These are phyloP conservation scores for Thraustochytrium sp. DNA, from an alignment of 352 stramenopile genomes.

Conservation along the genomic window DNA sequence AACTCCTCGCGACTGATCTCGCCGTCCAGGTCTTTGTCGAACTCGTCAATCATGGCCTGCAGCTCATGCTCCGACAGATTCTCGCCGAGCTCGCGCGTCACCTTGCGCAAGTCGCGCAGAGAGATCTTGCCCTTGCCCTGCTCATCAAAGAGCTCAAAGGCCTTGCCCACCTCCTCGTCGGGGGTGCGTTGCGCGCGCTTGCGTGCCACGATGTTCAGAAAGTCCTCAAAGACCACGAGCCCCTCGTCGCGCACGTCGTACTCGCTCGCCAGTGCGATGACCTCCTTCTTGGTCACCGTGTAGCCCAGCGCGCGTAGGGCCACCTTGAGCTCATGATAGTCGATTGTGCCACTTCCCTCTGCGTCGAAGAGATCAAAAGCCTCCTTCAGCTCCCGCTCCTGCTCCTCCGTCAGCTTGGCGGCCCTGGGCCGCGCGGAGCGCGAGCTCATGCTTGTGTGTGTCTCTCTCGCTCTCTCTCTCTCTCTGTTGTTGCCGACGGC, in stretches of 20 bases:
- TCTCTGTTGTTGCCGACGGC: neutral
- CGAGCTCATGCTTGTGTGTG: too few relatives aligned
- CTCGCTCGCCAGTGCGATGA: conserved; percentile 76
- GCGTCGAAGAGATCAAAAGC: conserved; percentile 87
- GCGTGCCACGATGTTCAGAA: conserved; percentile 62
- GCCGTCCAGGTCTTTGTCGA: conserved; percentile 84
- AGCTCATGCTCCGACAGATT: conserved; percentile 81
- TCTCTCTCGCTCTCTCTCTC: neutral
- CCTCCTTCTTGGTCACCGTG: conserved; percentile 72
- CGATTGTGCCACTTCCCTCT: conserved; percentile 76
- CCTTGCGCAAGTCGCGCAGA: conserved; percentile 78
- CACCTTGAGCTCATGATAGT: conserved; percentile 88
- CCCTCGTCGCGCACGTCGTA: conserved; percentile 74
- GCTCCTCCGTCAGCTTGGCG: neutral
- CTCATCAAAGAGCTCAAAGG: conserved; percentile 89
- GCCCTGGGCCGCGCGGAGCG: neutral
- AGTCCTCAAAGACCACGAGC: conserved; percentile 77
- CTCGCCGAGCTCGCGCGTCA: conserved; percentile 84
- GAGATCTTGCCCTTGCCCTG: conserved; percentile 78
- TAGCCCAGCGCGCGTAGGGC: conserved; percentile 75
- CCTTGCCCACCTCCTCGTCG: conserved; percentile 83
- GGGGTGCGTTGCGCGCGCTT: conserved; percentile 73
- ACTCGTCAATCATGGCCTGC: conserved; percentile 89
- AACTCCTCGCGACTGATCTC: conserved; percentile 83
- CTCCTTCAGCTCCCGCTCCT: conserved; percentile 67